A percentile compares a stretch with the other conserved stretches of the same genome.
Conservation (phyloP, 106 monocot genomes). For the Dactylorhiza incarnata region DNA sequence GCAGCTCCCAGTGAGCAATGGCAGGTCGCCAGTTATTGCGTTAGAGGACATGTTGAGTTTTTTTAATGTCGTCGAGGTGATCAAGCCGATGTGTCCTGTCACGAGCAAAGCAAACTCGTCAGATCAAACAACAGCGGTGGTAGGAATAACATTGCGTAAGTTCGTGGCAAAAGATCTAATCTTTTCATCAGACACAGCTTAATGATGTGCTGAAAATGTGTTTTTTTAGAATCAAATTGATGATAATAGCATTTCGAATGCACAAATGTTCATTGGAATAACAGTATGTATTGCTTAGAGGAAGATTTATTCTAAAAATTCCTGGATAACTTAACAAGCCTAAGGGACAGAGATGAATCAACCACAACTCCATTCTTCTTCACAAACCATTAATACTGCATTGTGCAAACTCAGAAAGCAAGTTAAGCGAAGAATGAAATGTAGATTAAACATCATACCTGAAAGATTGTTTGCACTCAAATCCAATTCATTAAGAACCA, state of each 20-base stretch:
- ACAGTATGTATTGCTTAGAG: no score
- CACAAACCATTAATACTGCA: background rate
- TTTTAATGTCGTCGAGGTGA: slow-evolving; percentile 81
- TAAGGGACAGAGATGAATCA: background rate
- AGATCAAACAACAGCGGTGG: background rate
- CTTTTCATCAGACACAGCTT: background rate
- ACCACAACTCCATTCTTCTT: background rate
- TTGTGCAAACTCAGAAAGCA: background rate
- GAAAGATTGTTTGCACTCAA: slow-evolving; percentile 90
- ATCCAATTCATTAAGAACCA: slow-evolving; percentile 83
- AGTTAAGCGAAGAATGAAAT: background rate
- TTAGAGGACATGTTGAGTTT: slow-evolving; percentile 92
- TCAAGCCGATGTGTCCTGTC: slow-evolving; percentile 79
- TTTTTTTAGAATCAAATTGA: background rate
- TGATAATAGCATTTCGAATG: no score
- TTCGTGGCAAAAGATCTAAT: background rate
- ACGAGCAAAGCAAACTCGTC: background rate
- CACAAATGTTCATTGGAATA: no score
- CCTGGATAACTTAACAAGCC: background rate
- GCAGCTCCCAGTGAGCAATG: slow-evolving; percentile 79
- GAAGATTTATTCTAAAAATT: background rate
- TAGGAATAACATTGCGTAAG: no score
- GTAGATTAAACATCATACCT: slow-evolving; percentile 31
- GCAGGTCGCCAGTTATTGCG: slow-evolving; percentile 66
- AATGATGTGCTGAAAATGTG: background rate